Conservation (phyloP, 2,329 filamentous ascomycete species). For the Talaromyces rugulosus region DNA sequence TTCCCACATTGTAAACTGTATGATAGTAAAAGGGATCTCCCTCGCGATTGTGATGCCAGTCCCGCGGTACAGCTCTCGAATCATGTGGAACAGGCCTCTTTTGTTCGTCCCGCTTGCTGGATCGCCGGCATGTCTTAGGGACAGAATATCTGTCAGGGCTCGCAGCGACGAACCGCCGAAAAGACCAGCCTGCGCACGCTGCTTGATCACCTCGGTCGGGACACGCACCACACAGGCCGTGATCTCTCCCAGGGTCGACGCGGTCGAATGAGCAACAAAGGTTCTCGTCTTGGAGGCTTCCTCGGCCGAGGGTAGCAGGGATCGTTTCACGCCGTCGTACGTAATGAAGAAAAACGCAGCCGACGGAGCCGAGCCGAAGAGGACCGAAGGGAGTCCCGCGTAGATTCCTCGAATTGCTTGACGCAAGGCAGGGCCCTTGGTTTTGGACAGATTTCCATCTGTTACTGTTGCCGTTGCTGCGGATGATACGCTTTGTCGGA, state of each 20-base stretch:
- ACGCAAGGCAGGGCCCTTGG: constrained; percentile 67
- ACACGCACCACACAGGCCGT: constrained; percentile 90
- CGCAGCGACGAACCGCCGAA: constrained; percentile 66
- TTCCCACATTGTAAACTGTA: constrained; percentile 98
- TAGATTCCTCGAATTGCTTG: constrained; percentile 93
- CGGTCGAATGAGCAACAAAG: constrained; percentile 68
- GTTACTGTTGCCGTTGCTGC: constrained; percentile 18
- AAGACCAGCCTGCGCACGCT: constrained; percentile 84
- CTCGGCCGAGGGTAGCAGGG: constrained; percentile 34
- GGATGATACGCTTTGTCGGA: constrained; percentile 50
- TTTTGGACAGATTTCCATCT: constrained; percentile 38
- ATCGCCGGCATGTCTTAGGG: constrained; percentile 37
- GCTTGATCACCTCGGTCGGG: constrained; percentile 95
- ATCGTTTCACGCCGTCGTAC: constrained; percentile 71
- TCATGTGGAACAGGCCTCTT: constrained; percentile 54
- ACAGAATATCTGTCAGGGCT: constrained; percentile 67
- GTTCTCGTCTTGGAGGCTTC: constrained; percentile 29
- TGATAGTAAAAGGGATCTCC: constrained; percentile 94
- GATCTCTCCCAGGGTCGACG: constrained; percentile 81
- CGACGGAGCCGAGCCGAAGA: constrained; percentile 87
- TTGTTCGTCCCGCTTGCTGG: constrained; percentile 32
- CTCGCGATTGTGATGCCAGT: constrained; percentile 90
- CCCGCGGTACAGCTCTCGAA: constrained; percentile 83
- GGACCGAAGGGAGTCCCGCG: constrained; percentile 80
- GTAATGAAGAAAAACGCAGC: constrained; percentile 97